Base-by-base conservation (phyloP, 1,139 yeast genomes). In the Diutina siamensis region DNA sequence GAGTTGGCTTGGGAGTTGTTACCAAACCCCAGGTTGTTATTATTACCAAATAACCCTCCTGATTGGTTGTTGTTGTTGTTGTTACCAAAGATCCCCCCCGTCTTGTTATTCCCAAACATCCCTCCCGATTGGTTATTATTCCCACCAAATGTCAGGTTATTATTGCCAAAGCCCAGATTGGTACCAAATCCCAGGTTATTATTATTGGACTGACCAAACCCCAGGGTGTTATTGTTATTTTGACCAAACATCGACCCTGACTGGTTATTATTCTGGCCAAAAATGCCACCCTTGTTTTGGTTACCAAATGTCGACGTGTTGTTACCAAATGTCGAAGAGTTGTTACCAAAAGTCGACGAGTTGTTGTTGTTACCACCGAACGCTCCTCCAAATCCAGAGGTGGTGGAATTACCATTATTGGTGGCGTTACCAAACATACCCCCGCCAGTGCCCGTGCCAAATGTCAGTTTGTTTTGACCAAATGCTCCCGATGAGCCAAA, bases 331-430 rank as follows among this genome's bases (percentile, higher is more conserved):
- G 56, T 54, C 21, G 20, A 8, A 10, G 5, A 7, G 36, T 34
- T 7, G 20, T 53, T 49, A 50, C 61, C 60, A 48, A 57, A 53
- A 7, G 21, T 13, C 47, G 55, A 38, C 22, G 46, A 47, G 42
- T 35, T 21, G 18, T n/a, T 38, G 42, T 15, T 17, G 20, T 18
- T 34, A 20, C 36, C 12, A 7, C 36, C 36, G 12, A 34, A 18
- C 5, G 36, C 36, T 7, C 28, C 28, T 7, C 28, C 28, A 25
- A 5, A 7, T 49, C 61, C 60, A 48, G 57, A 53, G 8, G 18
- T 15, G 48, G 55, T 36, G 19, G 46, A 47, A 44, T 10, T 18
- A 10, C 15, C 22, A 17, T 12, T 35, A 27, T 21, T 20, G 28
- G 19, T 35, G 28, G 22, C 20, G 10, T 20, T 35, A 21, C 44